Percentiles rank a stretch among this genome's conserved stretches.
Conservation (phyloP, 306 rosid species). For the Vicia villosa region DNA sequence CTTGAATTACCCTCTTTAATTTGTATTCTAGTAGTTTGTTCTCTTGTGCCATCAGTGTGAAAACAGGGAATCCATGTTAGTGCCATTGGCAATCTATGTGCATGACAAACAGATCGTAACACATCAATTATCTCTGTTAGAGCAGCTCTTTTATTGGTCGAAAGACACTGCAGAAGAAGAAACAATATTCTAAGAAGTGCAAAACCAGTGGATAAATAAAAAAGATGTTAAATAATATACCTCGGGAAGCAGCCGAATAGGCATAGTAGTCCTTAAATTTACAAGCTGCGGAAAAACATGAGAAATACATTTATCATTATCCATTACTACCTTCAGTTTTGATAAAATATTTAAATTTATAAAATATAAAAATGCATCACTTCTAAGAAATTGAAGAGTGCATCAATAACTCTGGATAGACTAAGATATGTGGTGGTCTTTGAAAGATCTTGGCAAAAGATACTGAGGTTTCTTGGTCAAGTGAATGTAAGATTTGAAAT, state of each 20-base stretch:
- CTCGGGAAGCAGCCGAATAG: constrained; percentile 64
- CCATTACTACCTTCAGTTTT: constrained; percentile 18
- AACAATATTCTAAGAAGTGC: constrained; percentile 31
- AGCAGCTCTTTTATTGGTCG: constrained; percentile 62
- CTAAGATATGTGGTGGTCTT: neutral
- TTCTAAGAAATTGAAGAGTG: constrained; percentile 26
- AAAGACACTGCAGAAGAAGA: constrained; percentile 57
- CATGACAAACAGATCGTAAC: constrained; percentile 80
- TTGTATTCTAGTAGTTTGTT: constrained; percentile 46
- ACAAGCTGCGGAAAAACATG: constrained; percentile 58
- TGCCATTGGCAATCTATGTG: constrained; percentile 86
- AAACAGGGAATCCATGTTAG: constrained; percentile 87
- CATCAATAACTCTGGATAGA: constrained; percentile 16
- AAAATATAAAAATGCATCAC: neutral
- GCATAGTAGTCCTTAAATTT: constrained; percentile 54
- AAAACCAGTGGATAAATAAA: constrained; percentile 1
- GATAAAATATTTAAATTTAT: constrained; percentile 21
- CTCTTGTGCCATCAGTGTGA: constrained; percentile 40
- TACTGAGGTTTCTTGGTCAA: constrained; percentile 16
- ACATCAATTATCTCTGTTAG: constrained; percentile 77
- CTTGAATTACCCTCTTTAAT: constrained; percentile 48
- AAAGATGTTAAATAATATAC: constrained; percentile 43
- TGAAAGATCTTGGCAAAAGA: constrained; percentile 20
- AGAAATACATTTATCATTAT: constrained; percentile 32
- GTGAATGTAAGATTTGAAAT: constrained; percentile 9